These are phyloP conservation scores for Aspergillus uvarum DNA, from an alignment of 2,329 filamentous ascomycete species.

Conservation along the genomic window DNA sequence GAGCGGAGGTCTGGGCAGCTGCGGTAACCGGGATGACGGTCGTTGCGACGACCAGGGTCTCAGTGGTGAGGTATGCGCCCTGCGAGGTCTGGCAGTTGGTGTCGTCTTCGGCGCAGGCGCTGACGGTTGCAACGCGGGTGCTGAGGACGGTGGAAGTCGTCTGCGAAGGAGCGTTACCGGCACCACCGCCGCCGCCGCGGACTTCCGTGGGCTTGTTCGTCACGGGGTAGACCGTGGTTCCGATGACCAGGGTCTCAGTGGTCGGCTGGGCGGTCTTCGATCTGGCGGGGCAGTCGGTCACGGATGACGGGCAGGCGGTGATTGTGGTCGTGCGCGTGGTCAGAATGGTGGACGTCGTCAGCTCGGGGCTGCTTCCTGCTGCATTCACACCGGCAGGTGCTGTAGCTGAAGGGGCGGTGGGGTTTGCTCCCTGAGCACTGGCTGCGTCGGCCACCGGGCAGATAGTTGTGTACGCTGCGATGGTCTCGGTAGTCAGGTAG, in stretches of 20 bases:
- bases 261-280: slow-evolving; percentile 17
- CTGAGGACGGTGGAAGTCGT: not conserved
- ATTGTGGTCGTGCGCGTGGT: slow-evolving; percentile 25
- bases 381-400: not conserved
- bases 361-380: not conserved
- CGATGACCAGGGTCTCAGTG: slow-evolving; percentile 23
- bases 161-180: not conserved
- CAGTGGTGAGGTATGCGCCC: not conserved
- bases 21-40: not conserved
- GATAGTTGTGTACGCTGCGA: slow-evolving; percentile 22
- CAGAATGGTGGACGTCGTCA: slow-evolving; percentile 27
- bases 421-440: not conserved
- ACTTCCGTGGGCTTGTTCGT: not conserved
- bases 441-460: slow-evolving; percentile 1
- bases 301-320: slow-evolving; percentile 26
- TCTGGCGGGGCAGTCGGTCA: slow-evolving; percentile 28
- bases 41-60: not conserved
- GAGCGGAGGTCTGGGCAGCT: not conserved
- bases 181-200: not conserved
- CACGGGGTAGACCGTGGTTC: slow-evolving; percentile 28
- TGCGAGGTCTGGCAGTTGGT: not conserved
- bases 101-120: not conserved
- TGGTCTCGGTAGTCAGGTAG: slow-evolving; percentile 24
- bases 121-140: not conserved
- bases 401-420: not conserved